Percentiles rank a stretch among this genome's conserved stretches.
Evolutionary conservation across 192 early-diverging fungal genomes (phyloP).

Genomic region (Coemansia sp.): DNA sequence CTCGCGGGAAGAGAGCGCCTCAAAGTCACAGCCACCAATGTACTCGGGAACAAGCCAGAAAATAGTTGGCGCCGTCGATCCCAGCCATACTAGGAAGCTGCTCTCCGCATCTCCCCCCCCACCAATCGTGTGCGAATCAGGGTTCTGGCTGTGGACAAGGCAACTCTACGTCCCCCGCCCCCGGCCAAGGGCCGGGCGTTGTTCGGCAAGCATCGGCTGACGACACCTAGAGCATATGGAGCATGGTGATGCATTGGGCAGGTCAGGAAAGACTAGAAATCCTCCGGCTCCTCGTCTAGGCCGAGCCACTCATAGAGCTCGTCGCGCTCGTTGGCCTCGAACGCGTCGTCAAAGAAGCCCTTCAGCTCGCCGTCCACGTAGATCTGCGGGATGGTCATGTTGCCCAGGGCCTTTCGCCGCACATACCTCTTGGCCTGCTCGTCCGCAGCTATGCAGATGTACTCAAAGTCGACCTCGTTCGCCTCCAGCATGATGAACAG

Average conservation of each 20-base stretch:
- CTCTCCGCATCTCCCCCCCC: too few relatives aligned
- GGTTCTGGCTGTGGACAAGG: too few relatives aligned
- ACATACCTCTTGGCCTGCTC: constrained; percentile 49
- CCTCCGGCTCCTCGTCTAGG: constrained; percentile 48
- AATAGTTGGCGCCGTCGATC: too few relatives aligned
- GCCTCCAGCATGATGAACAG: constrained; percentile 45
- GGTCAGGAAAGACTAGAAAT: constrained; percentile 13
- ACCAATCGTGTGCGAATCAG: too few relatives aligned
- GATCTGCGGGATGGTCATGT: constrained; percentile 49
- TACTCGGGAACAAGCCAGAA: neutral
- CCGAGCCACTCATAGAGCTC: constrained; percentile 49
- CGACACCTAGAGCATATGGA: too few relatives aligned
- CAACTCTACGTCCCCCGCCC: too few relatives aligned
- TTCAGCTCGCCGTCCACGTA: constrained; percentile 50
- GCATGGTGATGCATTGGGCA: too few relatives aligned
- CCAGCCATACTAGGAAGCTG: too few relatives aligned
- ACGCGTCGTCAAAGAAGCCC: constrained; percentile 47
- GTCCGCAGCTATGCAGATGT: constrained; percentile 48
- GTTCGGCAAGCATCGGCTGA: too few relatives aligned
- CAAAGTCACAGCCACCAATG: too few relatives aligned
- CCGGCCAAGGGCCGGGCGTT: too few relatives aligned
- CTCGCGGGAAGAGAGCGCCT: too few relatives aligned
- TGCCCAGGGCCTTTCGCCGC: constrained; percentile 46
- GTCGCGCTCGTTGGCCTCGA: constrained; percentile 44
- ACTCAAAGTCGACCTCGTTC: constrained; percentile 51